Evolutionary conservation across 208 protist genomes (phyloP).

Genomic region (Porcisia hertigi): DNA sequence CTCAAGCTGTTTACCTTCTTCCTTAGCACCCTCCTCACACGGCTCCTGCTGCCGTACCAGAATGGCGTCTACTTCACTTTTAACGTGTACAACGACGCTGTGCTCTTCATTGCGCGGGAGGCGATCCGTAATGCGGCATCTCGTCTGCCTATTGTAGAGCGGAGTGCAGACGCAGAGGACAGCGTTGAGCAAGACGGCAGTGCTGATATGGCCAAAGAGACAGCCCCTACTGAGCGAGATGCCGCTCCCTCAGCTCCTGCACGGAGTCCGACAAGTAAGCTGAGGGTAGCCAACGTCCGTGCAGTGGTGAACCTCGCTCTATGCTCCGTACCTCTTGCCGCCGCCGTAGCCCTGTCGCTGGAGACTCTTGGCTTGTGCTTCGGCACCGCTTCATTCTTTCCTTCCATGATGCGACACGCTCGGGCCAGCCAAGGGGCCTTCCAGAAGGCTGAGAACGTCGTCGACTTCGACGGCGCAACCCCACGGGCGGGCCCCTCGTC

Average conservation of each 20-base stretch:
- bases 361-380: constrained; percentile 32
- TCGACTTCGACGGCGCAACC: background rate
- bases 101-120: constrained; percentile 77
- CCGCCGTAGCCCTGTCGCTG: constrained; percentile 26
- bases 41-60: constrained; percentile 68
- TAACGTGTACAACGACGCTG: constrained; percentile 79
- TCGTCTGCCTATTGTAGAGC: constrained; percentile 31
- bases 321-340: constrained; percentile 46
- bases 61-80: constrained; percentile 78
- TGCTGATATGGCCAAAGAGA: background rate
- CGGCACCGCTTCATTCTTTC: constrained; percentile 16
- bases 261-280: background rate
- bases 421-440: constrained; percentile 20
- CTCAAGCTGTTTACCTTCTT: constrained; percentile 82
- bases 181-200: background rate
- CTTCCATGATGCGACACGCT: constrained; percentile 29
- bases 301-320: constrained; percentile 46
- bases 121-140: constrained; percentile 68
- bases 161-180: background rate
- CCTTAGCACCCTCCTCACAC: constrained; percentile 64
- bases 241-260: background rate
- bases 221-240: no score
- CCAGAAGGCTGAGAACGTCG: background rate
- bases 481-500: constrained; percentile 4
- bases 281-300: constrained; percentile 24